These are phyloP conservation scores for Asterella californica DNA, from an alignment of 225 moss, liverwort and hornwort genomes.

Conservation along the genomic window DNA sequence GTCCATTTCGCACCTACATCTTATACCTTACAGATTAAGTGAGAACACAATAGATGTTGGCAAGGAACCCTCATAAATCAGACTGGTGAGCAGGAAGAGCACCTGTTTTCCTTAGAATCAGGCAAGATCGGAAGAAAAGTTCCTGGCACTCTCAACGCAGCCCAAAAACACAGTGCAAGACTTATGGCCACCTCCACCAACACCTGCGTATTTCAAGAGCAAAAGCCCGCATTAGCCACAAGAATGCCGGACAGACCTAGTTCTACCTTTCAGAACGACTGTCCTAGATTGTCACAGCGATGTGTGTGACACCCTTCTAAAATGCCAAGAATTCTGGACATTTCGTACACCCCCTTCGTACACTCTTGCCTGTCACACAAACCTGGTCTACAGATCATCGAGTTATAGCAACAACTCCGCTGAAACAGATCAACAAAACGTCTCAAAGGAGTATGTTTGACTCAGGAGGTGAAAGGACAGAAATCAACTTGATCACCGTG, in stretches of 20 bases:
- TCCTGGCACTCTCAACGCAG: conserved; percentile 76
- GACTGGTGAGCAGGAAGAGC: background rate
- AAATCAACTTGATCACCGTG: background rate
- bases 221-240: no score
- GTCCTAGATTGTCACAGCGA: no score
- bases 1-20: no score
- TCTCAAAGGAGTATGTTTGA: background rate
- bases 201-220: conserved; percentile 39
- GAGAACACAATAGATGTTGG: no score
- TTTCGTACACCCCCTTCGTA: no score
- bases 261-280: background rate
- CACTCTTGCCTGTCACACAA: no score
- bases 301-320: no score
- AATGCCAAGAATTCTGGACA: no score
- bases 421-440: background rate
- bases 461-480: background rate
- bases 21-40: no score
- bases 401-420: background rate
- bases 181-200: conserved; percentile 61
- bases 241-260: background rate
- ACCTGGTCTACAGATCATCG: no score
- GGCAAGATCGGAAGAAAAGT: conserved; percentile 78
- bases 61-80: no score
- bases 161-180: conserved; percentile 78
- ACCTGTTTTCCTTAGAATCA: conserved; percentile 82